Evolutionary conservation across 164 flowering plant species (phyloP), one percentile per base, ranked within the genome.

Genomic region (Dillenia suffruticosa): DNA sequence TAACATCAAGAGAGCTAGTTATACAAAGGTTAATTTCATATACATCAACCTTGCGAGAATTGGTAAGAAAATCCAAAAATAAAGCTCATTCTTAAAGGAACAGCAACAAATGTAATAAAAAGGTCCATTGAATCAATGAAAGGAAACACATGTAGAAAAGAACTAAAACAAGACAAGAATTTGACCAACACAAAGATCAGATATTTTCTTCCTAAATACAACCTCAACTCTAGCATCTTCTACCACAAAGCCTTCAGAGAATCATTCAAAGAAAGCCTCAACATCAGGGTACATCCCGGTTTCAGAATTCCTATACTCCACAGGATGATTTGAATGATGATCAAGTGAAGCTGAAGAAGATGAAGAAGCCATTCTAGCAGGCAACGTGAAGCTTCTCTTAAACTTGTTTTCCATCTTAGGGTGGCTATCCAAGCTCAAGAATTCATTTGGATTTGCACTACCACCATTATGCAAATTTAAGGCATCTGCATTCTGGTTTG

Each of bases 321-420:
- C 70, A 12, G 17, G 54, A 19, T 12, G 82, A 32, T 77, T 83
- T 47, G 60, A 76, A 62, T 82, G 84, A 63, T 81, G 92, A 65
- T 85, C 82, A 12, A 82, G 70, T 44, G 96, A 85, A 19, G 89
- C 72, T 1, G 96, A 88, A 12, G 96, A 81, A 14, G 86, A 81
- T 2, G 88, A 81, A 5, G 90, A 68, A 16, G 85, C 65, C 89
- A 89, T 83, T 68, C 94, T 77, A 10, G 91, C 85, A 65, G 93
- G 96, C 72, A 89, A 70, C 3, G 96, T 90, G 64, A 77, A 88
- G 85, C 96, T 86, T 78, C 96, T 82, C 83, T 87, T 85, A 72
- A 84, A 91, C 75, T 86, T 88, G 71, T 79, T 79, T 40, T 83
- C 92, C 81, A 81, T 78, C 72, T 82, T 77, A 0, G 77, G 66